phyloP scores from a whole-genome alignment of 169 alveolate species.

The Plasmodium adleri region DNA sequence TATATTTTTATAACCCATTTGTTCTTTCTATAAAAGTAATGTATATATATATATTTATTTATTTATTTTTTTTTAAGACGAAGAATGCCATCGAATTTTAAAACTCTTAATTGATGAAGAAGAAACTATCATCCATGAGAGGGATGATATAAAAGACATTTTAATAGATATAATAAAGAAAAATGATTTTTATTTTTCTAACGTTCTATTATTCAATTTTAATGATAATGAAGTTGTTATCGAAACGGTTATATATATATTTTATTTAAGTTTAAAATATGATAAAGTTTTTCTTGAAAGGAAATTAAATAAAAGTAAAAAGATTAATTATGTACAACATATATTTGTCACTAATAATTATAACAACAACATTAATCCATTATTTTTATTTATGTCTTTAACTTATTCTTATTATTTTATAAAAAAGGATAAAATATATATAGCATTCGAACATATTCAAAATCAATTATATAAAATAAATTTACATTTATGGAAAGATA shows the following conservation, averaged over 20 bases:
- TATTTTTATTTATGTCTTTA: slow-evolving; percentile 64
- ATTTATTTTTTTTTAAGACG: slow-evolving; percentile 1
- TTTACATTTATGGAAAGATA: slow-evolving; percentile 35
- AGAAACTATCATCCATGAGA: slow-evolving; percentile 6
- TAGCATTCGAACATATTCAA: slow-evolving; percentile 34
- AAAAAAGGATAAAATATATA: slow-evolving; percentile 37
- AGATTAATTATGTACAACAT: slow-evolving; percentile 53
- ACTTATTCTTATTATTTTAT: slow-evolving; percentile 72
- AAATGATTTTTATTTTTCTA: slow-evolving; percentile 59
- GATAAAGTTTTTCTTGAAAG: slow-evolving; percentile 58
- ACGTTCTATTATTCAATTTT: slow-evolving; percentile 58
- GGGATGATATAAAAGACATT: slow-evolving; percentile 31
- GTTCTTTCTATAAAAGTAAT: background rate
- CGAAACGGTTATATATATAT: slow-evolving; percentile 71
- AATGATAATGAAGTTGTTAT: slow-evolving; percentile 65
- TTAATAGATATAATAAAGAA: slow-evolving; percentile 55
- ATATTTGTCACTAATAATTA: slow-evolving; percentile 43
- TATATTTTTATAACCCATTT: too few species aligned
- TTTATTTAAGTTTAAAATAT: slow-evolving; percentile 43
- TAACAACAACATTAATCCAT: slow-evolving; percentile 34
- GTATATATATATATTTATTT: background rate
- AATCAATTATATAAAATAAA: slow-evolving; percentile 64
- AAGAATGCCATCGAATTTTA: slow-evolving; percentile 61
- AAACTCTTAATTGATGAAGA: slow-evolving; percentile 58
- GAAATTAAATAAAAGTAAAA: slow-evolving; percentile 31